Conservation (phyloP, 306 rosid species). For the Astragalus membranaceus region DNA sequence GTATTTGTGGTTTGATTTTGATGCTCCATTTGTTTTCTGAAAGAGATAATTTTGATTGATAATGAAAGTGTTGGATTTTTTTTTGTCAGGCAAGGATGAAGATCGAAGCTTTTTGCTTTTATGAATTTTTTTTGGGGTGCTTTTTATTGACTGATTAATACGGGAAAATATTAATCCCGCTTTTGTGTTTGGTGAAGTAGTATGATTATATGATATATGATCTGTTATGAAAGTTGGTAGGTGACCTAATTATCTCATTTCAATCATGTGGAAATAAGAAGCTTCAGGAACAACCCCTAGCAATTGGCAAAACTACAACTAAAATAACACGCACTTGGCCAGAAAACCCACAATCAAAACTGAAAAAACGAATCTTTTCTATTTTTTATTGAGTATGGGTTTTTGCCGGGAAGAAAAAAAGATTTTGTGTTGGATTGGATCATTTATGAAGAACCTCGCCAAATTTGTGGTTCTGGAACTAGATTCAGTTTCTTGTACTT, state of each 20-base stretch:
- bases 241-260: no score
- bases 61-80: neutral
- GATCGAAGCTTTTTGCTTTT: neutral
- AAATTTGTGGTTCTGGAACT: neutral
- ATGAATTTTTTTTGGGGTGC: neutral
- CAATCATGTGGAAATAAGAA: neutral
- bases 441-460: neutral
- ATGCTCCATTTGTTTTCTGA: neutral
- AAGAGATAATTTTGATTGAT: neutral
- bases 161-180: neutral
- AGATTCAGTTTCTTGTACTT: neutral
- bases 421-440: neutral
- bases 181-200: conserved; percentile 2
- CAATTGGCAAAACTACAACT: neutral
- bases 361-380: neutral
- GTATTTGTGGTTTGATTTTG: conserved; percentile 3
- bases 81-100: neutral
- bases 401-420: neutral
- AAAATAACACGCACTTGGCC: neutral
- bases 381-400: neutral
- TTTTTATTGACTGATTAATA: neutral
- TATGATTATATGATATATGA: neutral
- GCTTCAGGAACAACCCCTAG: neutral
- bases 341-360: neutral
- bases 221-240: neutral